Conservation (phyloP, 352 stramenopile genomes). For the Phytophthora idaei region DNA sequence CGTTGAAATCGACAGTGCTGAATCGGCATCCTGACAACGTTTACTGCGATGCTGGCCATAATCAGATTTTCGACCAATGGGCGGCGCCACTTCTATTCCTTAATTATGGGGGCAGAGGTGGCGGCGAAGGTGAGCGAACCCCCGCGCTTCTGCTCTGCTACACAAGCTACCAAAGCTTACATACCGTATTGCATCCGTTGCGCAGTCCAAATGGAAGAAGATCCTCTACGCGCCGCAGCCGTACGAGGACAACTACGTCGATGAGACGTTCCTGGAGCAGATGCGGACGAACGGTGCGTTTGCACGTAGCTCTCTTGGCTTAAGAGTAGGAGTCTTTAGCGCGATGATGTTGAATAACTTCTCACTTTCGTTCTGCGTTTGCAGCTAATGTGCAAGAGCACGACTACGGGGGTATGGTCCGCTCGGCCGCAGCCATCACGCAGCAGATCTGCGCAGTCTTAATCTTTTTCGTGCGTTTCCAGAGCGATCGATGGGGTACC, state of each 20-base stretch:
- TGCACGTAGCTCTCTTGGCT: background rate
- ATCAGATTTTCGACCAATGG: constrained; percentile 23
- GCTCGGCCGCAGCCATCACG: constrained; percentile 81
- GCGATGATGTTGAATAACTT: background rate
- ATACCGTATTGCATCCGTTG: background rate
- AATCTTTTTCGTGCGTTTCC: constrained; percentile 80
- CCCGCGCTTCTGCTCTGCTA: background rate
- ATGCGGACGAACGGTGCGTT: constrained; percentile 88
- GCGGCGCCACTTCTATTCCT: background rate
- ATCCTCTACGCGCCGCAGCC: constrained; percentile 89
- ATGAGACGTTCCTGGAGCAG: constrained; percentile 89
- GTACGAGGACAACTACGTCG: constrained; percentile 92
- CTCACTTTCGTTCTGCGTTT: background rate
- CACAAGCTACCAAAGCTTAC: constrained; percentile 4
- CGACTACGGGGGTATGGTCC: constrained; percentile 87
- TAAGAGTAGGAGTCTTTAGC: background rate
- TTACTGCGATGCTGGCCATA: background rate
- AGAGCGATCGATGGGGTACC: background rate
- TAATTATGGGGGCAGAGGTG: background rate
- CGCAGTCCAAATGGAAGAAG: constrained; percentile 73
- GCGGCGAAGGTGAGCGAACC: constrained; percentile 21
- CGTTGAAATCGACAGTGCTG: background rate
- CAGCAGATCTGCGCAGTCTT: constrained; percentile 90
- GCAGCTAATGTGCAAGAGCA: constrained; percentile 84
- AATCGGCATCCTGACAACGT: too few relatives aligned